Evolutionary conservation across 345 rosid genomes (phyloP).

Genomic region (Schrenkiella parvula): DNA sequence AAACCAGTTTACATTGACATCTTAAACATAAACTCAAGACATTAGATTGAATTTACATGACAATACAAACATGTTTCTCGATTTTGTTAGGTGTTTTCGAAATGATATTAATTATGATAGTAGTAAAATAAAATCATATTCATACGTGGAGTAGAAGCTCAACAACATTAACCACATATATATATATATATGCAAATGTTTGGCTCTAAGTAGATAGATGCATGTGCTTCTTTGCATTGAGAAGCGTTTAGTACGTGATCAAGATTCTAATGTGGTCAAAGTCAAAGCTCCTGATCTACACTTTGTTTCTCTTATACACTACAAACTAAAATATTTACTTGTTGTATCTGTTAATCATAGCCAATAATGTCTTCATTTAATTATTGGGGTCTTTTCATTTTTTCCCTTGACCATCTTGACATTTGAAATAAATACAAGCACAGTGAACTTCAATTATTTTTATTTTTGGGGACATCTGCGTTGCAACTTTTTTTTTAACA

Average conservation of each 20-base stretch:
- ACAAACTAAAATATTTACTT: slow-evolving; percentile 16
- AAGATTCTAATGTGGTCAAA: slow-evolving; percentile 29
- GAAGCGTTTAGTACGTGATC: slow-evolving; percentile 17
- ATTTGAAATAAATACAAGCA: background rate
- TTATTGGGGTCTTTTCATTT: background rate
- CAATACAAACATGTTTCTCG: background rate
- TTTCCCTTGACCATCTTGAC: background rate
- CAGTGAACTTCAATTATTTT: background rate
- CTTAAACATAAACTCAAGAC: background rate
- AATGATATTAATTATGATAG: background rate
- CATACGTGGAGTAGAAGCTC: slow-evolving; percentile 27
- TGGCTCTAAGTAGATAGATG: slow-evolving; percentile 15
- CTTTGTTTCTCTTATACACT: slow-evolving; percentile 1
- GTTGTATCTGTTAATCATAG: slow-evolving; percentile 13
- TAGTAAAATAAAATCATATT: background rate
- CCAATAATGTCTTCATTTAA: slow-evolving; percentile 18
- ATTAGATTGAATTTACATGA: background rate
- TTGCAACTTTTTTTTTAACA: background rate
- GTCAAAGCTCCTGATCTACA: slow-evolving; percentile 23
- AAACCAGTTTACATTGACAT: background rate
- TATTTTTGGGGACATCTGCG: background rate
- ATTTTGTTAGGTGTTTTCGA: background rate
- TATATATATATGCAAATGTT: slow-evolving; percentile 30
- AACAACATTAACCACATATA: slow-evolving; percentile 29
- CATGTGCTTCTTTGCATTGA: slow-evolving; percentile 32